A percentile compares a stretch with the other conserved stretches of the same genome.
Conservation (phyloP, 305 asterid genomes). For the Fraxinus sp. region DNA sequence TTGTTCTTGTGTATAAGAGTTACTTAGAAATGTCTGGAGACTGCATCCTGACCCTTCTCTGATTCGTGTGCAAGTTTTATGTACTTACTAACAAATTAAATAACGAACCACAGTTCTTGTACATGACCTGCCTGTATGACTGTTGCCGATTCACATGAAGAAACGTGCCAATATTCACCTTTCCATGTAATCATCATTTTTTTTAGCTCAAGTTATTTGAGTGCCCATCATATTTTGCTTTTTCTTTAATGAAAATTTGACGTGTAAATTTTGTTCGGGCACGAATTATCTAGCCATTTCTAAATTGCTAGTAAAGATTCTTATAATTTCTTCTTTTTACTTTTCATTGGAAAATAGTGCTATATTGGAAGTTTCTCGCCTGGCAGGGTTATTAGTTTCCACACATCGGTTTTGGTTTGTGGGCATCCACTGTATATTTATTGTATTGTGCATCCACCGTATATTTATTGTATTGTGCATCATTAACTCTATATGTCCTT, state of each 20-base stretch:
- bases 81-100: not conserved
- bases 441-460: no score
- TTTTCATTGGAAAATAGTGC: not conserved
- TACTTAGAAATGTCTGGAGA: not conserved
- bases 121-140: not conserved
- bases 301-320: not conserved
- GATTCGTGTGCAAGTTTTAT: not conserved
- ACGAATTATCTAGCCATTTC: not conserved
- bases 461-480: not conserved
- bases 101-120: not conserved
- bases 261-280: not conserved
- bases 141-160: not conserved
- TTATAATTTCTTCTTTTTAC: not conserved
- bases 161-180: not conserved
- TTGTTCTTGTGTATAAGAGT: not conserved
- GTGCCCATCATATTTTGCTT: not conserved
- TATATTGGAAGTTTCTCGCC: not conserved
- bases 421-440: not conserved
- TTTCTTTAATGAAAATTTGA: not conserved
- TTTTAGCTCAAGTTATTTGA: not conserved
- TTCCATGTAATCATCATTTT: not conserved
- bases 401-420: not conserved
- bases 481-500: conserved; percentile 18
- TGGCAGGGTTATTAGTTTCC: not conserved
- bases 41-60: not conserved